Base-by-base conservation (phyloP, 495 filamentous ascomycete genomes). In the Tuber microsphaerosporum region DNA sequence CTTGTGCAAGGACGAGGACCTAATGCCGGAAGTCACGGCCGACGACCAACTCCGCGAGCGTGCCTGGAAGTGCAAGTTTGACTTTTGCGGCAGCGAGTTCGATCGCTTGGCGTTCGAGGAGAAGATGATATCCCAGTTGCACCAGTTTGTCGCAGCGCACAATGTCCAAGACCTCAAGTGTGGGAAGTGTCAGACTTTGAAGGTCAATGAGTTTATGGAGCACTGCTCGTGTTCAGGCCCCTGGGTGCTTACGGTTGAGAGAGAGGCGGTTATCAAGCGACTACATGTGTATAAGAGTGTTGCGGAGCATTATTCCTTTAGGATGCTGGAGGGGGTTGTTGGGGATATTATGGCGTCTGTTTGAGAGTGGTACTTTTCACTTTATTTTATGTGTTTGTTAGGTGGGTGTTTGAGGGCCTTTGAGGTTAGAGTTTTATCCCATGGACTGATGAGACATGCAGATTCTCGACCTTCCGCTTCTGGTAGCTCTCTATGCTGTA, bases 201-300 rank as follows among this genome's bases (percentile, higher is more conserved):
- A 93, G 84, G 87, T 91, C 61, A 97, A 95, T 85, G 95, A 97
- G 80, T 96, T 98, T 82, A 91, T 94, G 90, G 95, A 98, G 84
- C 94, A 98, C 84, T 99, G 95, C 83, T 91, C 90, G 41, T 99
- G 95, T 85, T 91, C 91, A 71, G 94, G 96, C 10, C 86, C 85
- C 68, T 99, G 95, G 95, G 87, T 85, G 22, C 88, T 88, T 75
- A 93, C 89, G 41, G 84, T 94, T 73, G 87, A 91, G 81, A 87
- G 88, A 79, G 89, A 88, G n/a, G 92, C 91, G 51, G 86, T 94
- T 37, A 80, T 89, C 77, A 89, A 86, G 82, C 86, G 85, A 82
- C 78, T 98, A 76, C 86, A 84, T 71, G 91, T 97, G 26, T 87
- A 91, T 81, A 86, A 86, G 76, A 90, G 87, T 77, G 94, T 94